Conservation (phyloP, 257 asterid genomes). For the Ilex asprella region DNA sequence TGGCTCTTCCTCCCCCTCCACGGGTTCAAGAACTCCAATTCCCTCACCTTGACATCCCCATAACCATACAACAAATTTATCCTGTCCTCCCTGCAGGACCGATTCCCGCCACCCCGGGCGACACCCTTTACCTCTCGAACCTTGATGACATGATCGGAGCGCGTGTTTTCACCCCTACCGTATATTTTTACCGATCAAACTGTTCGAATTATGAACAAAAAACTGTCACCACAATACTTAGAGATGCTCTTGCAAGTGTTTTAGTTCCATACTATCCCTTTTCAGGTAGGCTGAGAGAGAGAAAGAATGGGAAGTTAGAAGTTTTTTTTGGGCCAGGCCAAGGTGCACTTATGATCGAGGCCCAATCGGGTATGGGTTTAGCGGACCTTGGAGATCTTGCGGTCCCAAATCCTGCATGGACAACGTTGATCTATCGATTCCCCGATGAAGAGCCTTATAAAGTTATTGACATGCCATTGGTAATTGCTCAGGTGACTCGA, state of each 20-base stretch:
- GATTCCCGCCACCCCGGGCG: constrained; percentile 26
- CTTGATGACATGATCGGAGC: constrained; percentile 87
- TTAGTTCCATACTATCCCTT: constrained; percentile 81
- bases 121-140: constrained; percentile 74
- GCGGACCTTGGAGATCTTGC: constrained; percentile 58
- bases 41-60: constrained; percentile 56
- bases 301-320: constrained; percentile 59
- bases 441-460: constrained; percentile 66
- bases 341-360: constrained; percentile 72
- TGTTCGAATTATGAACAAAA: constrained; percentile 7
- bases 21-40: constrained; percentile 66
- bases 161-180: constrained; percentile 75
- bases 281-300: constrained; percentile 65
- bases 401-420: constrained; percentile 84
- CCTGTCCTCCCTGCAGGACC: constrained; percentile 33
- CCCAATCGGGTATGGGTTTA: constrained; percentile 42
- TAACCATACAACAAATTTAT: constrained; percentile 35
- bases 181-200: constrained; percentile 49
- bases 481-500: constrained; percentile 72
- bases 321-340: constrained; percentile 59
- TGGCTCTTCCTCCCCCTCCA: constrained; percentile 40
- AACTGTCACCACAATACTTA: constrained; percentile 28
- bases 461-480: constrained; percentile 77
- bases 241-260: constrained; percentile 53
- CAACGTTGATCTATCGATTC: constrained; percentile 45